These are phyloP conservation scores for Nitzschia putrida DNA, from an alignment of 108 stramenopile species.

Conservation along the genomic window DNA sequence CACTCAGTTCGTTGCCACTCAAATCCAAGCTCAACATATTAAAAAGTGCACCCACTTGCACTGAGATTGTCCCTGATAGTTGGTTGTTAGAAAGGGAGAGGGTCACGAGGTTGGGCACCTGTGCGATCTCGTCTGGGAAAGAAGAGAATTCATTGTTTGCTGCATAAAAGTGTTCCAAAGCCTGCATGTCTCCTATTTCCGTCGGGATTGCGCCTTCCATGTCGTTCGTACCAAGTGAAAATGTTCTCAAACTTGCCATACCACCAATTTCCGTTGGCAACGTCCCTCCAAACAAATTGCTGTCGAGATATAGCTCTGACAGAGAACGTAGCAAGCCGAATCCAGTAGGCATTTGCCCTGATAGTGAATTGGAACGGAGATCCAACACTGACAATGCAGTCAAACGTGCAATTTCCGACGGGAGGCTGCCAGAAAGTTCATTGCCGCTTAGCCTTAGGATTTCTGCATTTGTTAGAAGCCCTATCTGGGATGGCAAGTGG, in stretches of 20 bases:
- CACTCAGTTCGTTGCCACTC: conserved; percentile 34
- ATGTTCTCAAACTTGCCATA: conserved; percentile 27
- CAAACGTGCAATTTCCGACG: conserved; percentile 23
- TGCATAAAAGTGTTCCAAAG: neutral
- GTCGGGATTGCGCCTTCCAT: conserved; percentile 35
- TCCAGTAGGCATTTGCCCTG: conserved; percentile 10
- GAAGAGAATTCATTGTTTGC: conserved; percentile 11
- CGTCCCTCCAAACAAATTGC: conserved; percentile 47
- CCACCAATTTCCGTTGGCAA: conserved; percentile 57
- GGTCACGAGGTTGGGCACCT: conserved; percentile 20
- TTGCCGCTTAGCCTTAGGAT: conserved; percentile 23
- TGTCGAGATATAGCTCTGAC: conserved; percentile 25
- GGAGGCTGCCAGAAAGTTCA: conserved; percentile 23
- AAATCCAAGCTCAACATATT: conserved; percentile 19
- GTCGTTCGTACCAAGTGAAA: conserved; percentile 43
- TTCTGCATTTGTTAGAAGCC: conserved; percentile 24
- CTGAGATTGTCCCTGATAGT: conserved; percentile 20
- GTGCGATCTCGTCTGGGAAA: conserved; percentile 40
- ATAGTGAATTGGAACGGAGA: conserved; percentile 3
- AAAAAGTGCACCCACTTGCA: conserved; percentile 18
- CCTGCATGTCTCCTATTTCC: conserved; percentile 44
- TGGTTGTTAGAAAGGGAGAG: conserved; percentile 27
- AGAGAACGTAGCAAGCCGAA: conserved; percentile 8
- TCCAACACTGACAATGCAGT: neutral
- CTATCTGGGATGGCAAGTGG: conserved; percentile 40